Evolutionary conservation across 768 basidiomycete species (phyloP).

Genomic region (Clathrus columnatus): DNA sequence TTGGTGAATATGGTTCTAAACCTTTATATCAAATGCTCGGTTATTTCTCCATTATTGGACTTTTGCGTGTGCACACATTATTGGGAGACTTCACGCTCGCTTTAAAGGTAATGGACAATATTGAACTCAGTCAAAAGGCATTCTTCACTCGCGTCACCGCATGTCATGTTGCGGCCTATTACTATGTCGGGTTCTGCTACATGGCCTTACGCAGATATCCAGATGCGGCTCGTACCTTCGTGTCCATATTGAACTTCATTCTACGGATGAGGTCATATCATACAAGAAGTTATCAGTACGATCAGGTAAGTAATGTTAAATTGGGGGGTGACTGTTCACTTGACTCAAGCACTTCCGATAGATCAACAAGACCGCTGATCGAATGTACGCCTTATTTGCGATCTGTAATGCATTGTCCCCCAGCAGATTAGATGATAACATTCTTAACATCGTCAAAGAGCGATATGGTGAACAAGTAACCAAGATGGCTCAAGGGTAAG

Average conservation of each 20-base stretch:
- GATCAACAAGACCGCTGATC: slow-evolving; percentile 96
- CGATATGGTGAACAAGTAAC: slow-evolving; percentile 85
- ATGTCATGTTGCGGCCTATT: slow-evolving; percentile 92
- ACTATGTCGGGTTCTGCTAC: slow-evolving; percentile 96
- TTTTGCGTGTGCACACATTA: slow-evolving; percentile 90
- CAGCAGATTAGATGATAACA: slow-evolving; percentile 87
- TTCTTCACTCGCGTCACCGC: slow-evolving; percentile 93
- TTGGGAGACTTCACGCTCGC: slow-evolving; percentile 95
- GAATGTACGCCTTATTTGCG: slow-evolving; percentile 95
- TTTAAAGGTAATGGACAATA: slow-evolving; percentile 88
- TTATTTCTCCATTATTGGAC: slow-evolving; percentile 93
- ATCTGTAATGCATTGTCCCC: slow-evolving; percentile 91
- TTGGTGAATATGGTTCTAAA: slow-evolving; percentile 84
- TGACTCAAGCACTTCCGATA: slow-evolving; percentile 21
- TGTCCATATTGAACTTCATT: slow-evolving; percentile 89
- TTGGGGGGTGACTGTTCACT: background rate
- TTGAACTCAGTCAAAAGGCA: slow-evolving; percentile 87
- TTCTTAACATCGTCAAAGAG: slow-evolving; percentile 88
- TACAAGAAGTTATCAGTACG: slow-evolving; percentile 92
- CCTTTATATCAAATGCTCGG: slow-evolving; percentile 93
- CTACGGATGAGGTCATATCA: slow-evolving; percentile 95
- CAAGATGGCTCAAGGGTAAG: slow-evolving; percentile 73
- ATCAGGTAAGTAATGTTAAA: slow-evolving; percentile 49
- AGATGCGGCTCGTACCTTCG: slow-evolving; percentile 91
- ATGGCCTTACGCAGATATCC: slow-evolving; percentile 90